phyloP scores from a whole-genome alignment of 2,329 filamentous ascomycete genomes.

The Rutstroemia sp. region DNA sequence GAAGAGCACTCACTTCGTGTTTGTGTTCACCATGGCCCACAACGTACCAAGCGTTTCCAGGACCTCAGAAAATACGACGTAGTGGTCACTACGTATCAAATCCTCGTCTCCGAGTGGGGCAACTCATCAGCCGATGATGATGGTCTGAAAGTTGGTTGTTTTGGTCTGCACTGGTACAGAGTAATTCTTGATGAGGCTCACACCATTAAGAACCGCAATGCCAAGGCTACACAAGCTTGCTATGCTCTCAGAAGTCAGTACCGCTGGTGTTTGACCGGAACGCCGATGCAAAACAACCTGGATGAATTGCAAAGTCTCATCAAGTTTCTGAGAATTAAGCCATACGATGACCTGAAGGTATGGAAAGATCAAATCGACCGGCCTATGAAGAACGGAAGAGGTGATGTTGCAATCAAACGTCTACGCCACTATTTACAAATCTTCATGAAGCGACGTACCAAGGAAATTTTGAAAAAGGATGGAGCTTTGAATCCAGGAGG shows the following conservation, averaged over 20 bases:
- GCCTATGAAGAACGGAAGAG: conserved; percentile 84
- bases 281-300: conserved; percentile 96
- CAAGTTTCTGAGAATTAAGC: conserved; percentile 84
- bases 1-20: conserved; percentile 66
- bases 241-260: conserved; percentile 81
- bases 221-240: conserved; percentile 89
- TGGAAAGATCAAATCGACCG: conserved; percentile 90
- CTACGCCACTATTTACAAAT: conserved; percentile 79
- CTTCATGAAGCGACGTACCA: conserved; percentile 98
- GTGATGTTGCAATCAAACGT: conserved; percentile 79
- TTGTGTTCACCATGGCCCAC: conserved; percentile 83
- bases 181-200: conserved; percentile 95
- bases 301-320: conserved; percentile 94
- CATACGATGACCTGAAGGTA: conserved; percentile 75
- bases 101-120: conserved; percentile 83
- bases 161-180: conserved; percentile 90
- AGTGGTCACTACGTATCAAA: conserved; percentile 95
- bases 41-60: conserved; percentile 69
- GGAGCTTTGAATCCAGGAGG: conserved; percentile 73
- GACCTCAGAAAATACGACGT: conserved; percentile 84
- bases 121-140: conserved; percentile 55
- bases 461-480: conserved; percentile 88
- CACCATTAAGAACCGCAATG: conserved; percentile 96
- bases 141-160: conserved; percentile 70
- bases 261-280: conserved; percentile 92